Conservation (phyloP, 2,329 filamentous ascomycete species). For the Amauroascus verrucosus region DNA sequence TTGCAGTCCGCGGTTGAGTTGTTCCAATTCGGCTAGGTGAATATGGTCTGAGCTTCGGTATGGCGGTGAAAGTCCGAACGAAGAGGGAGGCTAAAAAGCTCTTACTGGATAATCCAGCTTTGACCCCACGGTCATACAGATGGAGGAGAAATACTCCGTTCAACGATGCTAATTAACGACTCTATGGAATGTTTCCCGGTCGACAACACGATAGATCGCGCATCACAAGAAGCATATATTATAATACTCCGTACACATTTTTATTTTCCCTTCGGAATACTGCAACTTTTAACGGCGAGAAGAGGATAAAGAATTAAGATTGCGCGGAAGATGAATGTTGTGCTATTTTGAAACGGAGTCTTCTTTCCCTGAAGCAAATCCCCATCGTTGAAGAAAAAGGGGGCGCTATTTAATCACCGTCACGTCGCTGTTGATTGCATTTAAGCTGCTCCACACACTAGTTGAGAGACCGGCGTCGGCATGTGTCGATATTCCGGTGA, state of each 20-base stretch:
- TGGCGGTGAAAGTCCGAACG: background rate
- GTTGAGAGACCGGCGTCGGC: background rate
- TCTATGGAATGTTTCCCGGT: background rate
- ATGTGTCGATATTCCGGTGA: background rate
- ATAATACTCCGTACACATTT: background rate
- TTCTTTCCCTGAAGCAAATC: background rate
- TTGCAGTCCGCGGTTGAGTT: background rate
- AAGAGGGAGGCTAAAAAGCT: background rate
- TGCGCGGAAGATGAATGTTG: background rate
- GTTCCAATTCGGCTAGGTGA: background rate
- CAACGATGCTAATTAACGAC: background rate
- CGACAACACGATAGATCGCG: background rate
- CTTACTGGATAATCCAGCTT: too few relatives aligned
- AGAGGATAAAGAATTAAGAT: background rate
- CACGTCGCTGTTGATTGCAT: background rate
- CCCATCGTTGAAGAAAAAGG: background rate
- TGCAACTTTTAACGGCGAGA: background rate
- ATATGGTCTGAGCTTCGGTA: background rate
- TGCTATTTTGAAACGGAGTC: background rate
- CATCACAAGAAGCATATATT: too few relatives aligned
- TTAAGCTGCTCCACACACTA: background rate
- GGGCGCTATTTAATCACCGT: slow-evolving; percentile 8
- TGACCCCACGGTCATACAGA: background rate
- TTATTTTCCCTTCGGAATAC: background rate
- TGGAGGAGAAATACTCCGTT: background rate